Evolutionary conservation across 441 rosid species (phyloP).

Genomic region (Bruguiera hainesii): DNA sequence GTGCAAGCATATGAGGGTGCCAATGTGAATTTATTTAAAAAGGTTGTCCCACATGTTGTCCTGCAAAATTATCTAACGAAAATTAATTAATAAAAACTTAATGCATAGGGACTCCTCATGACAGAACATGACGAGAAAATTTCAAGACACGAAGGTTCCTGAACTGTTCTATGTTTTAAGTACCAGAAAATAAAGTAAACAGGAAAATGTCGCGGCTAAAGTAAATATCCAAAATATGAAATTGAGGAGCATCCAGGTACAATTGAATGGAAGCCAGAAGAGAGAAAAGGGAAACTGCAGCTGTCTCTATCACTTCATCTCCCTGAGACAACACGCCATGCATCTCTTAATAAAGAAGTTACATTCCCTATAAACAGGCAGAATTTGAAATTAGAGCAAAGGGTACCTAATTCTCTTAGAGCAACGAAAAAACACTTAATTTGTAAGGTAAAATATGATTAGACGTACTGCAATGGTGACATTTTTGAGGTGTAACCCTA

Average conservation of each 20-base stretch:
- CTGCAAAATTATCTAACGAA: too few species aligned
- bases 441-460: too few species aligned
- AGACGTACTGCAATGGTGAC: too few species aligned
- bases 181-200: slow-evolving; percentile 10
- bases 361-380: background rate
- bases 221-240: slow-evolving; percentile 20
- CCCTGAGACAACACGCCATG: slow-evolving; percentile 2
- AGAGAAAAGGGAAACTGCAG: slow-evolving; percentile 12
- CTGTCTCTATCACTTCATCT: slow-evolving; percentile 10
- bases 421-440: too few species aligned
- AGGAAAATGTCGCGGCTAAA: slow-evolving; percentile 11
- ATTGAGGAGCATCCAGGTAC: slow-evolving; percentile 14
- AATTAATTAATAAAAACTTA: too few species aligned
- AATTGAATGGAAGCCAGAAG: slow-evolving; percentile 9
- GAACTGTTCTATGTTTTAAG: slow-evolving; percentile 12
- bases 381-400: background rate
- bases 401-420: too few species aligned
- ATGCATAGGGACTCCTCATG: background rate
- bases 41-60: too few species aligned
- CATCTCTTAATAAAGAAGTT: background rate
- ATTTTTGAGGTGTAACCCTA: too few species aligned
- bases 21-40: too few species aligned
- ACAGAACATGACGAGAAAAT: background rate
- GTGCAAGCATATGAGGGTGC: too few species aligned
- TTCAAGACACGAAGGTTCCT: slow-evolving; percentile 10